Conservation (phyloP, 2,329 filamentous ascomycete species). For the Diaporthe sp. region DNA sequence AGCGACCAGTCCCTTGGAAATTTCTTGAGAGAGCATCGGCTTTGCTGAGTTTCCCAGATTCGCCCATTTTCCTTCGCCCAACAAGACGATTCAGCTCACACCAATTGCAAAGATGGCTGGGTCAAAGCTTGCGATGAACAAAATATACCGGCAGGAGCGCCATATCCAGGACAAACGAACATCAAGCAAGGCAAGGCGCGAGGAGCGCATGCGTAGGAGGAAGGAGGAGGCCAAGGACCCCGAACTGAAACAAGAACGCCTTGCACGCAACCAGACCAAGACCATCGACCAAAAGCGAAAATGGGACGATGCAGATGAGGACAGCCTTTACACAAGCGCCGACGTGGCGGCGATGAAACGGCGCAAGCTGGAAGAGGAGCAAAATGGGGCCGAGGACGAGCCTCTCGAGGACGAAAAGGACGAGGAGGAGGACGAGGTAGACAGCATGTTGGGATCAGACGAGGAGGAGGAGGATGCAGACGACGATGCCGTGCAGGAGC, state of each 20-base stretch:
- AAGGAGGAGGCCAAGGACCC: constrained; percentile 90
- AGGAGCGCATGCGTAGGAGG: constrained; percentile 81
- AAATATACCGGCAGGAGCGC: constrained; percentile 81
- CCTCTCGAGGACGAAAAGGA: constrained; percentile 60
- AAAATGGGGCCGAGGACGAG: constrained; percentile 57
- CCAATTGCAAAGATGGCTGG: constrained; percentile 32
- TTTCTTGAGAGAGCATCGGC: constrained; percentile 4
- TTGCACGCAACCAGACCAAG: constrained; percentile 81
- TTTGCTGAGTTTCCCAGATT: background rate
- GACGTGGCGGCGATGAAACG: constrained; percentile 72
- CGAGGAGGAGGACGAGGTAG: constrained; percentile 70
- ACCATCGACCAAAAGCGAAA: constrained; percentile 90
- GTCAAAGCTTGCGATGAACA: constrained; percentile 70
- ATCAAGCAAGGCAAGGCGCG: constrained; percentile 79
- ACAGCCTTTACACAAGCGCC: constrained; percentile 67
- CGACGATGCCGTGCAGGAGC: constrained; percentile 53
- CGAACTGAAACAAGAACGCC: constrained; percentile 76
- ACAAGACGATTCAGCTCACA: background rate
- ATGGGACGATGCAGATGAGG: constrained; percentile 82
- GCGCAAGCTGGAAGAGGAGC: constrained; percentile 63
- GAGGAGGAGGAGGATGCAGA: constrained; percentile 66
- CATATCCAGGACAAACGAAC: constrained; percentile 85
- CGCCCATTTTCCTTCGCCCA: background rate
- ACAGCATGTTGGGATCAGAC: constrained; percentile 84
- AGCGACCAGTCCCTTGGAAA: constrained; percentile 2